phyloP scores from a whole-genome alignment of 305 asterid genomes.

The Fraxinus dipetala region DNA sequence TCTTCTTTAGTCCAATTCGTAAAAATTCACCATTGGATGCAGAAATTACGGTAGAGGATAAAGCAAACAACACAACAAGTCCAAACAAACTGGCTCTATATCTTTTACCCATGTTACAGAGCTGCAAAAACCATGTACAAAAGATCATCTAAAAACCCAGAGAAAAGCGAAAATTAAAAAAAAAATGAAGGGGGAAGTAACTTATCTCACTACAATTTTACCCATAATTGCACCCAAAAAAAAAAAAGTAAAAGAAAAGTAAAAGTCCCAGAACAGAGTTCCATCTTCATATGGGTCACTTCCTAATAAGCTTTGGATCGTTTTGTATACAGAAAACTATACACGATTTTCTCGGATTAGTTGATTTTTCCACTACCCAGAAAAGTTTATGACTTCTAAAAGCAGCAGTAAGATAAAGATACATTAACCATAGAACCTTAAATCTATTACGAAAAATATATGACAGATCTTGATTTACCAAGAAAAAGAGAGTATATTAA shows the following conservation, averaged over 20 bases:
- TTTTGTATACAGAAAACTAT: neutral
- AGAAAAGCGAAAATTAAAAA: neutral
- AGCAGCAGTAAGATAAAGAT: neutral
- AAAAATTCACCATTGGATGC: slow-evolving; percentile 54
- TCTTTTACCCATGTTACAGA: slow-evolving; percentile 43
- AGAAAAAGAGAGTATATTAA: neutral
- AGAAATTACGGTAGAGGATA: slow-evolving; percentile 41
- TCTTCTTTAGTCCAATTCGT: slow-evolving; percentile 67
- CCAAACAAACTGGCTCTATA: slow-evolving; percentile 33
- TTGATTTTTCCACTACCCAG: neutral
- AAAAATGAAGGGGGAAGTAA: neutral
- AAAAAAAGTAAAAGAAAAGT: neutral
- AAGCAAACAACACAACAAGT: slow-evolving; percentile 36
- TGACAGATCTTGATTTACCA: neutral
- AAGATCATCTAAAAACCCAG: neutral
- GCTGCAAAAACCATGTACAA: slow-evolving; percentile 35
- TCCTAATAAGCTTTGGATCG: neutral
- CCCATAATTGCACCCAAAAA: neutral
- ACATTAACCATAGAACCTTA: neutral
- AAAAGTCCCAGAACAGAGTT: neutral
- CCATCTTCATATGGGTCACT: neutral
- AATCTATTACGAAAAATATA: neutral
- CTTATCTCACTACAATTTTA: neutral
- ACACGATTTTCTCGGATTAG: neutral
- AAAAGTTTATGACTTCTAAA: neutral